A percentile compares a stretch with the other conserved stretches of the same genome.
Conservation (phyloP, 2,329 filamentous ascomycete species). For the Byssothecium circinans region DNA sequence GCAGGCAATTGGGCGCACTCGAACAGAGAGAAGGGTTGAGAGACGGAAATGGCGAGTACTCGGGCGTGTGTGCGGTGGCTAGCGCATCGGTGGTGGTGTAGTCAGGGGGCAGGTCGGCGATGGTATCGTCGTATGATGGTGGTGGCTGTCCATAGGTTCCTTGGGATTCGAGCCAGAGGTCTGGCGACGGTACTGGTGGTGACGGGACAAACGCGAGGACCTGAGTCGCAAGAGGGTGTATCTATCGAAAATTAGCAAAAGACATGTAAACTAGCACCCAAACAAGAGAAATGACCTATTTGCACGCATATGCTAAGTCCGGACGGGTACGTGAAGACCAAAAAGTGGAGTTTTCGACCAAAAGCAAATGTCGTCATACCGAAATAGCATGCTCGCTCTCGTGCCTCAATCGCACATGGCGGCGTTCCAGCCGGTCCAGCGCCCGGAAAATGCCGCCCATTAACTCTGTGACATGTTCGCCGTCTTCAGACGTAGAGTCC, state of each 20-base stretch:
- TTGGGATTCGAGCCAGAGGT: constrained; percentile 28
- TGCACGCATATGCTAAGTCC: constrained; percentile 4
- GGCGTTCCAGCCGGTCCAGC: constrained; percentile 34
- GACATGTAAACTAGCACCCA: constrained; percentile 3
- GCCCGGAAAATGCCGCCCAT: constrained; percentile 31
- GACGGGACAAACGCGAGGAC: constrained; percentile 19
- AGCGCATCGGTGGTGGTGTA: constrained; percentile 48
- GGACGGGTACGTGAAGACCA: constrained; percentile 3
- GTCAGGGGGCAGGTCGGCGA: constrained; percentile 49
- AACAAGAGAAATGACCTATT: not conserved
- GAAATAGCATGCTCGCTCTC: constrained; percentile 23
- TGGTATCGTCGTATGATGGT: constrained; percentile 49
- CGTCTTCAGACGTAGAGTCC: constrained; percentile 23
- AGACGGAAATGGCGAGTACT: constrained; percentile 35
- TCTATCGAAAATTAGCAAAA: constrained; percentile 30
- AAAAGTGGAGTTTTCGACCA: constrained; percentile 4
- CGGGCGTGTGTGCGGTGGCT: constrained; percentile 40
- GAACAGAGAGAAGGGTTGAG: constrained; percentile 36
- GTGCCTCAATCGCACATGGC: constrained; percentile 21
- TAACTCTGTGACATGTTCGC: constrained; percentile 22
- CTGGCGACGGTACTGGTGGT: constrained; percentile 21
- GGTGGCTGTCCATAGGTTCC: constrained; percentile 31
- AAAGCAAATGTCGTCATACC: constrained; percentile 36
- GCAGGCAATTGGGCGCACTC: constrained; percentile 31
- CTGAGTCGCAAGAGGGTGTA: constrained; percentile 24